Evolutionary conservation across 331 rosid species (phyloP).

Genomic region (Erythrophleum ivorense): DNA sequence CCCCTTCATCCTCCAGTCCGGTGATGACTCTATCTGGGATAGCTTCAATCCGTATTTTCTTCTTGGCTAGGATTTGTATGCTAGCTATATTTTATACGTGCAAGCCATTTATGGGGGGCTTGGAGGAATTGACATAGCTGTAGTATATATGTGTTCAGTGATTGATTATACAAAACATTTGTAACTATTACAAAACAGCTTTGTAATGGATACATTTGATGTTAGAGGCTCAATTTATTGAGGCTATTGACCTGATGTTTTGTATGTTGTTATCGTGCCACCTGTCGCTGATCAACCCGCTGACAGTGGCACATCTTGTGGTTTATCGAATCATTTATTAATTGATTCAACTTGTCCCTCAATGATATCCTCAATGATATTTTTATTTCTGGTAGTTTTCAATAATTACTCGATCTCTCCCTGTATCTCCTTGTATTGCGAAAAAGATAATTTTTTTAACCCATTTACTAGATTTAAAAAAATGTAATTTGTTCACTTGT

Average conservation of each 20-base stretch:
- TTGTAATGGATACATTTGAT: slow-evolving; percentile 24
- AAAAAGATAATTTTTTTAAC: no score
- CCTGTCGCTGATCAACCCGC: neutral
- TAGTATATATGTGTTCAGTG: neutral
- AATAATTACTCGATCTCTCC: neutral
- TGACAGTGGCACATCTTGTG: neutral
- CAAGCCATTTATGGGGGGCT: slow-evolving; percentile 27
- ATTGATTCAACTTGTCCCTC: neutral
- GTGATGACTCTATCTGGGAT: slow-evolving; percentile 58
- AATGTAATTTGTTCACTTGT: neutral
- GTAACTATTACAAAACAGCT: slow-evolving; percentile 26
- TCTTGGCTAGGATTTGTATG: slow-evolving; percentile 56
- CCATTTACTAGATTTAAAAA: neutral
- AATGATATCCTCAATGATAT: neutral
- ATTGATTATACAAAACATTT: slow-evolving; percentile 28
- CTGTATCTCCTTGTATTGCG: neutral
- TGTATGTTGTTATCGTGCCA: slow-evolving; percentile 6
- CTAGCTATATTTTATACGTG: slow-evolving; percentile 33
- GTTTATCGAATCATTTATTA: neutral
- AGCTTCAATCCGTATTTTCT: slow-evolving; percentile 85
- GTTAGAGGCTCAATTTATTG: neutral
- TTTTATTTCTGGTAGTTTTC: slow-evolving; percentile 9
- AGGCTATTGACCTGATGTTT: neutral
- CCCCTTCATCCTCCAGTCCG: slow-evolving; percentile 42
- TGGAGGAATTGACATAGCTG: slow-evolving; percentile 9